Evolutionary conservation across 345 rosid species (phyloP).

Genomic region (Crucihimalaya himalaica): DNA sequence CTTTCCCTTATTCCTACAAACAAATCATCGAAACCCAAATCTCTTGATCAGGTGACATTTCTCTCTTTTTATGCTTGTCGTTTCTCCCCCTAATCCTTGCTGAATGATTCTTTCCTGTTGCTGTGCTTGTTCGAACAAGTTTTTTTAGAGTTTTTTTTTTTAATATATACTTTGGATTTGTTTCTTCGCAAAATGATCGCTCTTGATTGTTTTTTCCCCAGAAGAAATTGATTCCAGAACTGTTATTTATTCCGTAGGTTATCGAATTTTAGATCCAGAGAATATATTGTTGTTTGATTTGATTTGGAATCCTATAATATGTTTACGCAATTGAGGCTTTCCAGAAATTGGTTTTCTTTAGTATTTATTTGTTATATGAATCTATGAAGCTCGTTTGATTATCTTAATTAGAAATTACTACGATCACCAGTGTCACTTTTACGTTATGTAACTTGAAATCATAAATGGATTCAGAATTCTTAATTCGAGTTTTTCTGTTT

Average conservation of each 20-base stretch:
- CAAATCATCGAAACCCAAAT: slow-evolving; percentile 37
- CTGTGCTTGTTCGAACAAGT: not conserved
- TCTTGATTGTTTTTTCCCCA: not conserved
- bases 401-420: not conserved
- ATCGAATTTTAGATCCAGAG: not conserved
- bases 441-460: not conserved
- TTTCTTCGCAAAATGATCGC: not conserved
- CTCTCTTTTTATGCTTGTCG: not conserved
- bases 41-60: slow-evolving; percentile 19
- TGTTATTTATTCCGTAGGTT: not conserved
- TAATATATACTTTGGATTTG: not conserved
- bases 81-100: not conserved
- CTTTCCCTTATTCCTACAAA: not conserved
- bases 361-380: not conserved
- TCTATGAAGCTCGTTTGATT: slow-evolving; percentile 2
- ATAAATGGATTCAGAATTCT: not conserved
- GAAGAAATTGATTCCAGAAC: not conserved
- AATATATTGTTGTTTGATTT: not conserved
- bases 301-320: not conserved
- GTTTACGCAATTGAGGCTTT: not conserved
- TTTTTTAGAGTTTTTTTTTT: not conserved
- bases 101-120: not conserved
- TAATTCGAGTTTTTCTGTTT: not conserved
- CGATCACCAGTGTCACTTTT: not conserved
- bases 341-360: not conserved